Evolutionary conservation across 495 filamentous ascomycete species (phyloP).

Genomic region (Penicillium soppii): DNA sequence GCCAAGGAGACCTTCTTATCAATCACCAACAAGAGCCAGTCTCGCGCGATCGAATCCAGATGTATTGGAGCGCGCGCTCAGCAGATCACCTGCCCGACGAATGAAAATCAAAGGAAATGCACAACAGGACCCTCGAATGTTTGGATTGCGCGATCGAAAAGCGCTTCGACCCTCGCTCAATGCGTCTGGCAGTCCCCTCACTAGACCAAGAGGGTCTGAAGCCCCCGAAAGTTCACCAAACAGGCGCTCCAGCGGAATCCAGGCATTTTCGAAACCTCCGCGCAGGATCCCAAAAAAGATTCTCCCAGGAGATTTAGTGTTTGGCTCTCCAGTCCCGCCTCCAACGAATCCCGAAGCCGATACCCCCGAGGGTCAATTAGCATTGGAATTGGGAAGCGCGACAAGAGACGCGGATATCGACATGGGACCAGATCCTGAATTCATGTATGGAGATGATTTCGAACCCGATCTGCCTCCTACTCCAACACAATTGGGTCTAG

Average conservation of each 20-base stretch:
- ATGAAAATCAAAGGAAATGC: conserved; percentile 12
- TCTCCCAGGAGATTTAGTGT: conserved; percentile 41
- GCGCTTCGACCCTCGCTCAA: conserved; percentile 39
- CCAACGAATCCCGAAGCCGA: conserved; percentile 21
- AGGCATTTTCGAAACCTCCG: conserved; percentile 43
- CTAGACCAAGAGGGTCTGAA: conserved; percentile 33
- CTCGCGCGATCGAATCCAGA: conserved; percentile 63
- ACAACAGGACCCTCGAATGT: conserved; percentile 21
- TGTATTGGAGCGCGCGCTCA: conserved; percentile 49
- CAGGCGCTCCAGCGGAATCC: conserved; percentile 32
- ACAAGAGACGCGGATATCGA: conserved; percentile 24
- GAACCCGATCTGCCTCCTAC: conserved; percentile 74
- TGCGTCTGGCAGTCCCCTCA: conserved; percentile 35
- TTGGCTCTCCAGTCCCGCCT: conserved; percentile 38
- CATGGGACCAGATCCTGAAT: conserved; percentile 22
- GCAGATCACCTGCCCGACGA: conserved; percentile 30
- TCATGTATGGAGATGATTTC: conserved; percentile 39
- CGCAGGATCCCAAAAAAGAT: conserved; percentile 42
- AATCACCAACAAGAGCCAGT: conserved; percentile 64
- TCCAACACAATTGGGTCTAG: conserved; percentile 59
- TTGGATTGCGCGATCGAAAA: conserved; percentile 39
- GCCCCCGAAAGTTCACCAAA: conserved; percentile 28
- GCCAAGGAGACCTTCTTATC: conserved; percentile 54
- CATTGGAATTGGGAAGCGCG: conserved; percentile 36
- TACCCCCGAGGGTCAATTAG: conserved; percentile 43